A percentile compares a stretch with the other conserved stretches of the same genome.
phyloP scores from a whole-genome alignment of 129 eudicot species.

The Smallanthus sonchifolius region DNA sequence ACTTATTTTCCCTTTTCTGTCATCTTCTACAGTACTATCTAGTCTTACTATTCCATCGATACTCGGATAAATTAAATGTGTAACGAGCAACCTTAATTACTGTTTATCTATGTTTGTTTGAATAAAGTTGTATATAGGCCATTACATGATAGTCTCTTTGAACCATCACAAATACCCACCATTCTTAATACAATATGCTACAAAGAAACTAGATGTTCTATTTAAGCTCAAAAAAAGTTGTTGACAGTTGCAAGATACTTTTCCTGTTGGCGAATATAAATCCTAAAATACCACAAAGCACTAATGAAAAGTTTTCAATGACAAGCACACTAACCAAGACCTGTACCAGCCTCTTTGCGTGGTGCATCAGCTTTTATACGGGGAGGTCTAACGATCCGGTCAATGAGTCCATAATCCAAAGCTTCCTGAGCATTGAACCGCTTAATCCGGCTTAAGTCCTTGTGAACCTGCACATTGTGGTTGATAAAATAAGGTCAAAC shows the following conservation, averaged over 20 bases:
- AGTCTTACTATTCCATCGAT: background rate
- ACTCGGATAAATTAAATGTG: background rate
- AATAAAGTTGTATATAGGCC: background rate
- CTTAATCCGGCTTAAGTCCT: constrained; percentile 51
- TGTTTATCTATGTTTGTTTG: background rate
- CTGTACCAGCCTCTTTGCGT: constrained; percentile 28
- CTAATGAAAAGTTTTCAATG: background rate
- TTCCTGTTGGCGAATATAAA: background rate
- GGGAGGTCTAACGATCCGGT: constrained; percentile 61
- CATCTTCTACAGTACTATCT: constrained; percentile 13
- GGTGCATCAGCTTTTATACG: constrained; percentile 54
- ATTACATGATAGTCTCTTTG: too few relatives aligned
- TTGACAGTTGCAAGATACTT: background rate
- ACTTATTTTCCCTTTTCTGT: constrained; percentile 14
- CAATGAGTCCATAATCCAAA: constrained; percentile 74
- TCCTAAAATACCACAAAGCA: background rate
- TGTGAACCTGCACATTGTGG: constrained; percentile 46
- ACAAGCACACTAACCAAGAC: constrained; percentile 27
- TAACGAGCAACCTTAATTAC: background rate
- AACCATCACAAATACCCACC: too few relatives aligned
- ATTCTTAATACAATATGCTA: background rate
- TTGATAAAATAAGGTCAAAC: background rate
- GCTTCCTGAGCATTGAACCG: constrained; percentile 64
- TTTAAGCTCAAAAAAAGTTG: constrained; percentile 5
- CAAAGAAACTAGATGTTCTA: background rate